Evolutionary conservation across 208 protist genomes (phyloP).

Genomic region (Wallacemonas sp.): DNA sequence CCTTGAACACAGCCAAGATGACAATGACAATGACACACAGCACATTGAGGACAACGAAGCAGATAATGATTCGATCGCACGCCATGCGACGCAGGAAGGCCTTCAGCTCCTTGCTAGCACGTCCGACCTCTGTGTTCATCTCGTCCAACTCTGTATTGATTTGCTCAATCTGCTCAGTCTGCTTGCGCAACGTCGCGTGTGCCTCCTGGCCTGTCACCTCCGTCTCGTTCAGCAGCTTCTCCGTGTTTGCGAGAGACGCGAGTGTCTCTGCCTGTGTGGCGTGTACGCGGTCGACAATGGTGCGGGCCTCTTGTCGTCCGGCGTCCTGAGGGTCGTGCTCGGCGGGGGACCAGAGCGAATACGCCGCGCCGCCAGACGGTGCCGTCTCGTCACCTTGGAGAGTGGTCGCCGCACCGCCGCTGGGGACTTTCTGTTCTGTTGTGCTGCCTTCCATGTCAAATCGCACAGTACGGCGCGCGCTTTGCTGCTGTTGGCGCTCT

Average conservation of each 20-base stretch:
- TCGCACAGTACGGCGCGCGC: not conserved
- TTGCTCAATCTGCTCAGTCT: slow-evolving; percentile 77
- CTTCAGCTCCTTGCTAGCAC: slow-evolving; percentile 40
- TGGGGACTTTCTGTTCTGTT: slow-evolving; percentile 22
- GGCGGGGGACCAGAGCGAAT: slow-evolving; percentile 6
- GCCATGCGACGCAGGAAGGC: slow-evolving; percentile 81
- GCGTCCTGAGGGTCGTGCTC: slow-evolving; percentile 12
- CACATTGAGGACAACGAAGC: slow-evolving; percentile 69
- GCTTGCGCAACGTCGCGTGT: slow-evolving; percentile 46
- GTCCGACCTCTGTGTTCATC: slow-evolving; percentile 37
- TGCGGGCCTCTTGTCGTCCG: slow-evolving; percentile 32
- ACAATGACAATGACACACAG: slow-evolving; percentile 80
- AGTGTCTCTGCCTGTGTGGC: slow-evolving; percentile 57
- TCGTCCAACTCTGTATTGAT: slow-evolving; percentile 60
- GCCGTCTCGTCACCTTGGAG: slow-evolving; percentile 1
- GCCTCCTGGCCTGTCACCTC: slow-evolving; percentile 64
- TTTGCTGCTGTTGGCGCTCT: slow-evolving; percentile 5
- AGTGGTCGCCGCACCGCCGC: slow-evolving; percentile 6
- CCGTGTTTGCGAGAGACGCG: slow-evolving; percentile 51
- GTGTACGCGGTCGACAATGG: slow-evolving; percentile 33
- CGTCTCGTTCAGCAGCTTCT: slow-evolving; percentile 68
- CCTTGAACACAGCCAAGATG: slow-evolving; percentile 47
- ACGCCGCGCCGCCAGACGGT: not conserved
- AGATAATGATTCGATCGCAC: slow-evolving; percentile 84
- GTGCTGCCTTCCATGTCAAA: too few species aligned